Evolutionary conservation across 768 basidiomycete genomes (phyloP), one percentile per base, ranked within the genome.

Genomic region (Suillus americanus): DNA sequence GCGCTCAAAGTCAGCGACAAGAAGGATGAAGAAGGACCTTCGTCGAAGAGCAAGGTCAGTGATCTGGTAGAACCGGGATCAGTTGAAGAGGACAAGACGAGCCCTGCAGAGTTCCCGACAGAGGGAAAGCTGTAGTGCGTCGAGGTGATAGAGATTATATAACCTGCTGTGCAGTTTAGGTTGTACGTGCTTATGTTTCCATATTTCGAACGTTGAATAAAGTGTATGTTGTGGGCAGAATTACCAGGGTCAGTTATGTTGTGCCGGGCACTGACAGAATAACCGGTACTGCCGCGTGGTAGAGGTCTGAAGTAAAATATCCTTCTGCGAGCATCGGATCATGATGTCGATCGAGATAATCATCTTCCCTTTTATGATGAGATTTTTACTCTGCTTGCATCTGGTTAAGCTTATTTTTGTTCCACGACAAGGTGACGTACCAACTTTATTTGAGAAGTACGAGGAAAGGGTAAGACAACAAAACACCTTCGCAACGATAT

Each of bases 81-180:
- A 20, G 37, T 25, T 46, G 61, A 62, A 46, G 46, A 46, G 6
- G 57, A 28, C 33, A 45, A 40, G 33, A 51, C 18, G 60, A 54
- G 33, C 33, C 37, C 13, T 62, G 56, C 38, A 3, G 30, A 40
- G n/a, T 62, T 62, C n/a, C 45, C 23, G 53, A 55, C 46, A 10
- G 65, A 69, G 45, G 65, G 35, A n/a, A 69, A 65, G 38, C 40
- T 48, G 14, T 73, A 56, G 38, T 41, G 3, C 37, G 10, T 25
- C 37, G 6, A 41, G 6, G 10, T 28, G 25, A 28, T 30, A 6
- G 40, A 30, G 28, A 10, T 25, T 25, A 57, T 8, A 16, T 38
- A 16, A 18, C n/a, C 3, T 14, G n/a, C 3, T 55, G 35, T 55
- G 12, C 10, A 14, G 30, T 33, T 33, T 12, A 30, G 18, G 30